Conservation (phyloP, 805 yeast genomes). For the Jamesozyma piceae region DNA sequence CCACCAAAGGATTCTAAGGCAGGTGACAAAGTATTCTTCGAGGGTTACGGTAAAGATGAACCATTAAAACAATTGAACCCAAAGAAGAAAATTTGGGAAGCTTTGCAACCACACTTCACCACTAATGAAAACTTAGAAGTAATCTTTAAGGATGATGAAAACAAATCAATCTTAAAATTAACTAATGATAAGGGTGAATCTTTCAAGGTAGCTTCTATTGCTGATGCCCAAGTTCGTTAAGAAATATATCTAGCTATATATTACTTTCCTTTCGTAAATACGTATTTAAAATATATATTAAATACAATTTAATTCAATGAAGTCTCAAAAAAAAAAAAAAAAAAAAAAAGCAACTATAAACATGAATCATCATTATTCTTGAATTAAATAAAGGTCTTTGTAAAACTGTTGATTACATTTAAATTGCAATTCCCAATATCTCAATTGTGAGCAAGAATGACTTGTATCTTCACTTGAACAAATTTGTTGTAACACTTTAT, state of each 20-base stretch:
- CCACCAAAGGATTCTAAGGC: constrained; percentile 91
- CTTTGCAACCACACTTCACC: constrained; percentile 82
- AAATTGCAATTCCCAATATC: constrained; percentile 22
- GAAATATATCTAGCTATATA: background rate
- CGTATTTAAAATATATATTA: no score
- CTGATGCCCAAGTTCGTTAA: constrained; percentile 72
- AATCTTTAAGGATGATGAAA: constrained; percentile 55
- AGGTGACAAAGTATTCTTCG: constrained; percentile 94
- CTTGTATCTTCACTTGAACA: constrained; percentile 19
- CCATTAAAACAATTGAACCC: constrained; percentile 94
- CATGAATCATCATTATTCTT: no score
- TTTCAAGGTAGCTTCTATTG: constrained; percentile 65
- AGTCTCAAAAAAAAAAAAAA: no score
- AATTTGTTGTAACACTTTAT: constrained; percentile 18
- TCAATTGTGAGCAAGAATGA: constrained; percentile 15
- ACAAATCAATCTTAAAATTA: constrained; percentile 54
- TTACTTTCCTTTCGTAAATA: no score
- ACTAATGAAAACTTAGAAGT: constrained; percentile 72
- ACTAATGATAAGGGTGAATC: constrained; percentile 72
- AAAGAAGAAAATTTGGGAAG: constrained; percentile 97
- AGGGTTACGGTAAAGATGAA: constrained; percentile 68
- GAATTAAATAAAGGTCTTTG: constrained; percentile 13
- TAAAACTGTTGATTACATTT: constrained; percentile 18
- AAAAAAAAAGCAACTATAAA: no score
- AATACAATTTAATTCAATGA: no score